Evolutionary conservation across 192 early-diverging fungal species (phyloP).

Genomic region (Geranomyces michiganensis): DNA sequence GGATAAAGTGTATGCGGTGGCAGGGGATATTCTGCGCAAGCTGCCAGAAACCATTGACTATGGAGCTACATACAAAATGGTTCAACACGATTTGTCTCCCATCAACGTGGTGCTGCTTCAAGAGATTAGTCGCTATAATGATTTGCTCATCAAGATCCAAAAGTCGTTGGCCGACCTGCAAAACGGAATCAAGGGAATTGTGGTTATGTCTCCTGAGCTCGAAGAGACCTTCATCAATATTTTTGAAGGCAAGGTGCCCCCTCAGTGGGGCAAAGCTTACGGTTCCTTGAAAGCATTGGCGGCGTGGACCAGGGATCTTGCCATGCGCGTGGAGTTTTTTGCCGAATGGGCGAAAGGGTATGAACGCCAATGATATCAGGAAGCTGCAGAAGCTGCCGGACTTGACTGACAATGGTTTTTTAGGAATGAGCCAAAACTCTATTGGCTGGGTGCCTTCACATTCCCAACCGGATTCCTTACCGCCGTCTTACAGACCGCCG

Average conservation of each 20-base stretch:
- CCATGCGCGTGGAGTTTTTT: constrained; percentile 59
- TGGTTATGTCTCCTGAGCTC: constrained; percentile 64
- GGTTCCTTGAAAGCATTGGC: constrained; percentile 57
- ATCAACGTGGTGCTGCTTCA: constrained; percentile 62
- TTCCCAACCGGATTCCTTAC: constrained; percentile 66
- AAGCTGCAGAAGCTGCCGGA: not conserved
- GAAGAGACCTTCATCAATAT: constrained; percentile 60
- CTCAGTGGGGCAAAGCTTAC: constrained; percentile 61
- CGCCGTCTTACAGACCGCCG: constrained; percentile 62
- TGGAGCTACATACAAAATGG: constrained; percentile 49
- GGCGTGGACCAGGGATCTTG: constrained; percentile 57
- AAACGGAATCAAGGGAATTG: constrained; percentile 65
- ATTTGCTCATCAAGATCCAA: constrained; percentile 48
- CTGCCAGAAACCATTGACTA: constrained; percentile 62
- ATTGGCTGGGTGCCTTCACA: constrained; percentile 62
- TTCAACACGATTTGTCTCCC: constrained; percentile 57
- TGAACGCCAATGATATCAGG: constrained; percentile 1
- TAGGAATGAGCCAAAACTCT: constrained; percentile 54
- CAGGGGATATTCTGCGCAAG: constrained; percentile 50
- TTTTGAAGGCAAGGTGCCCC: constrained; percentile 58
- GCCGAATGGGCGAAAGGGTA: constrained; percentile 68
- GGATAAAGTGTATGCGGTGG: constrained; percentile 56
- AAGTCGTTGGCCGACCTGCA: constrained; percentile 55
- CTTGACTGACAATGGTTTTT: not conserved
- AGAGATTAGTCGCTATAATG: constrained; percentile 61